Evolutionary conservation across 495 filamentous ascomycete species (phyloP).

Genomic region (Xylaria flabelliformis): DNA sequence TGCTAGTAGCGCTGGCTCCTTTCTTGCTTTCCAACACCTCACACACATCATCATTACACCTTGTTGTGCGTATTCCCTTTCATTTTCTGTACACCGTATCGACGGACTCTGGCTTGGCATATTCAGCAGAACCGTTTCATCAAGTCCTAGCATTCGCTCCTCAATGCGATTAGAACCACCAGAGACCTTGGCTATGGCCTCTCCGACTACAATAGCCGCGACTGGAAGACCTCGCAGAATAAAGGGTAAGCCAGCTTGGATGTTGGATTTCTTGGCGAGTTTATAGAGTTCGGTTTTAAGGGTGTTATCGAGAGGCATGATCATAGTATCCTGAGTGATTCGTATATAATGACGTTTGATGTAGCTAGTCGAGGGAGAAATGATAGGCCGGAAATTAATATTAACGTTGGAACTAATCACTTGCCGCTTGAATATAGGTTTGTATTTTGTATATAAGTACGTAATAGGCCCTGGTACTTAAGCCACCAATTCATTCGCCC

Average conservation of each 20-base stretch:
- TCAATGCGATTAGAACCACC: slow-evolving; percentile 18
- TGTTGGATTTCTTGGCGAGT: neutral
- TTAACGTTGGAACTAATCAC: neutral
- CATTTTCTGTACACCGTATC: neutral
- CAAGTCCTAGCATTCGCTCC: slow-evolving; percentile 13
- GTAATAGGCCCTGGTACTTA: too few species aligned
- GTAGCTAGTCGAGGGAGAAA: neutral
- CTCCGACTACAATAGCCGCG: neutral
- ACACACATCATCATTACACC: neutral
- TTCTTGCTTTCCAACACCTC: neutral
- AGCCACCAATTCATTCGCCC: too few species aligned
- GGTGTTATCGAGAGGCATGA: neutral
- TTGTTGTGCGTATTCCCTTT: neutral
- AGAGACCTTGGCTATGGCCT: slow-evolving; percentile 25
- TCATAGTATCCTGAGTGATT: neutral
- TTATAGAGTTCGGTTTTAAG: slow-evolving; percentile 7
- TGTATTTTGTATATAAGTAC: neutral
- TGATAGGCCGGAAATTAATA: neutral
- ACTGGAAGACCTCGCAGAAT: slow-evolving; percentile 1
- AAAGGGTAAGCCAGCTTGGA: neutral
- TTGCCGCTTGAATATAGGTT: neutral
- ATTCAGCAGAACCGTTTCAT: neutral
- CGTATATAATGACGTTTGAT: neutral
- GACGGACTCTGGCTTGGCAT: neutral
- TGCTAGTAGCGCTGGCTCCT: neutral